A percentile compares a stretch with the other conserved stretches of the same genome.
Evolutionary conservation across 768 basidiomycete species (phyloP).

Genomic region (Termitomyces titanicus): DNA sequence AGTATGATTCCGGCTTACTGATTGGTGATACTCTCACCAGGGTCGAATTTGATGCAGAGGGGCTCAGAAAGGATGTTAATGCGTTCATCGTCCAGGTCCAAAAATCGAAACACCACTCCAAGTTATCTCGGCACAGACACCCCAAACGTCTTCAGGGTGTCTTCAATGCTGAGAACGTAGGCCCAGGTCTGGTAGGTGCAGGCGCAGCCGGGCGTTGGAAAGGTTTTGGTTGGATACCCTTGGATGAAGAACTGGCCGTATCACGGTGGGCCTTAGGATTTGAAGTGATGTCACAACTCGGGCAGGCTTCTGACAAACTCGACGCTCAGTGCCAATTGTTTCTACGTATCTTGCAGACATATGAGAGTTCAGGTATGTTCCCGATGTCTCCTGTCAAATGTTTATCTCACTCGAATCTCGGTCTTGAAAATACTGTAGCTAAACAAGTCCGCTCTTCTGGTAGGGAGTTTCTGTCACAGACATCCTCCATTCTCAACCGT

Average conservation of each 20-base stretch:
- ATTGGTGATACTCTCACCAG: slow-evolving; percentile 61
- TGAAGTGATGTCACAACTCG: slow-evolving; percentile 53
- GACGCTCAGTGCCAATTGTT: slow-evolving; percentile 45
- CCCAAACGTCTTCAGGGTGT: slow-evolving; percentile 58
- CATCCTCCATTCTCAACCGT: slow-evolving; percentile 55
- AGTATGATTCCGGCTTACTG: slow-evolving; percentile 69
- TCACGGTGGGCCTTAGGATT: slow-evolving; percentile 47
- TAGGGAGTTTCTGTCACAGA: slow-evolving; percentile 48
- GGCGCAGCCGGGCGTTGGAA: slow-evolving; percentile 80
- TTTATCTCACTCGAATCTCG: not conserved
- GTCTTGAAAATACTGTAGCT: slow-evolving; percentile 19
- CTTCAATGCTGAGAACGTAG: slow-evolving; percentile 60
- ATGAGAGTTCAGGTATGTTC: slow-evolving; percentile 35
- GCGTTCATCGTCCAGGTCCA: slow-evolving; percentile 70
- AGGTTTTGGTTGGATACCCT: slow-evolving; percentile 77
- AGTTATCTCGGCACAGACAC: slow-evolving; percentile 22
- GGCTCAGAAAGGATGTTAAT: slow-evolving; percentile 66
- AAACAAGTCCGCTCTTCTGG: slow-evolving; percentile 39
- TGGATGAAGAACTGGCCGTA: slow-evolving; percentile 44
- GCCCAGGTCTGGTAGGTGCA: slow-evolving; percentile 73
- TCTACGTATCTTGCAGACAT: slow-evolving; percentile 25
- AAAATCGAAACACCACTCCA: slow-evolving; percentile 38
- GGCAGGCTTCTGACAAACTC: slow-evolving; percentile 39
- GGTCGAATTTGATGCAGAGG: slow-evolving; percentile 72
- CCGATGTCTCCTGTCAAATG: not conserved